Percentiles rank a stretch among this genome's conserved stretches.
These are phyloP conservation scores for Cetraspora pellucida DNA, from an alignment of 192 early-diverging fungal genomes.

Conservation along the genomic window DNA sequence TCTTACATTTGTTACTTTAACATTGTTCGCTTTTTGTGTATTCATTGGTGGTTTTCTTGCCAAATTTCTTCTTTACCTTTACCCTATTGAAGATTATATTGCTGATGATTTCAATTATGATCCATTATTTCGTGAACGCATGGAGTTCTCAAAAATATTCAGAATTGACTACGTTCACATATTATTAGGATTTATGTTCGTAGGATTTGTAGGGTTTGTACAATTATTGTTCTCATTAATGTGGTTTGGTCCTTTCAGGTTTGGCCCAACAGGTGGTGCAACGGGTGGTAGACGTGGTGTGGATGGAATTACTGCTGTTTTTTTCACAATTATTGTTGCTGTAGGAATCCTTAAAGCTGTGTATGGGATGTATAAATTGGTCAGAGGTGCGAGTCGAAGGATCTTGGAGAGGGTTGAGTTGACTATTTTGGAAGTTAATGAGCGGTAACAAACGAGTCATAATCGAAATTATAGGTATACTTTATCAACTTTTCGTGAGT, in stretches of 20 bases:
- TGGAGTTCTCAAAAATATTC: slow-evolving; percentile 44
- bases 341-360: slow-evolving; percentile 24
- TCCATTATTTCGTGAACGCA: slow-evolving; percentile 37
- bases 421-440: slow-evolving; percentile 29
- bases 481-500: too few species aligned
- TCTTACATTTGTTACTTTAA: slow-evolving; percentile 34
- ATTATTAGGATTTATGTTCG: slow-evolving; percentile 46
- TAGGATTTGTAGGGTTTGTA: slow-evolving; percentile 49
- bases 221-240: slow-evolving; percentile 42
- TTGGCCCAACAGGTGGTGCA: slow-evolving; percentile 38
- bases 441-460: not conserved
- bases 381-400: slow-evolving; percentile 3
- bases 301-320: slow-evolving; percentile 13
- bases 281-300: slow-evolving; percentile 35
- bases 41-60: slow-evolving; percentile 37
- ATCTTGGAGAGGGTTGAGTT: slow-evolving; percentile 24
- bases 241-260: slow-evolving; percentile 45
- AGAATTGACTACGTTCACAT: slow-evolving; percentile 44
- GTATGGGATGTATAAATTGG: slow-evolving; percentile 31
- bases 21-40: slow-evolving; percentile 36
- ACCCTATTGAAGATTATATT: slow-evolving; percentile 29
- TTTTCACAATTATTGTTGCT: not conserved
- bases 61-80: slow-evolving; percentile 32
- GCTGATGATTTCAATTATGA: slow-evolving; percentile 24
- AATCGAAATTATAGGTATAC: too few species aligned